These are phyloP conservation scores for Cryptosporidium felis DNA, from an alignment of 169 alveolate genomes.

Conservation along the genomic window DNA sequence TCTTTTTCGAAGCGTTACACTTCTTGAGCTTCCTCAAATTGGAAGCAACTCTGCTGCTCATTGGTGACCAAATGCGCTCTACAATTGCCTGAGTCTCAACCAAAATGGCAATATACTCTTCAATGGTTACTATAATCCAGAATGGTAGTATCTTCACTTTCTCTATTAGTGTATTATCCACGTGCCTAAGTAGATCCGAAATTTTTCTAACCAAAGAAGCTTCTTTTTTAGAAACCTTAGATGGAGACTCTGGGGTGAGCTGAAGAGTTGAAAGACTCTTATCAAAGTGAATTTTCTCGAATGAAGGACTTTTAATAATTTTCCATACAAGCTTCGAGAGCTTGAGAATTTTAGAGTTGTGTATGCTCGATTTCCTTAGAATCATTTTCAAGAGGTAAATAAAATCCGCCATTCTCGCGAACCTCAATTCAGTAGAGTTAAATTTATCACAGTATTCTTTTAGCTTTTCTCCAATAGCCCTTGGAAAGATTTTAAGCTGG, in stretches of 20 bases:
- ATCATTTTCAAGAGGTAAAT: constrained; percentile 26
- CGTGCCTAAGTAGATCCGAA: neutral
- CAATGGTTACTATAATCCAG: neutral
- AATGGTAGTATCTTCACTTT: constrained; percentile 9
- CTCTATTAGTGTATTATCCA: constrained; percentile 25
- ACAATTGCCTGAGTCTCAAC: neutral
- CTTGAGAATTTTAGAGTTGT: constrained; percentile 8
- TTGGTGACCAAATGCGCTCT: constrained; percentile 27
- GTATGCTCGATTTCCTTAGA: constrained; percentile 6
- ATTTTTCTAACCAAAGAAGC: neutral
- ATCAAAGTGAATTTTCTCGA: neutral
- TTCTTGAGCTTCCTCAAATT: neutral
- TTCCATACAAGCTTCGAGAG: constrained; percentile 24
- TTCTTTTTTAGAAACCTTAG: neutral
- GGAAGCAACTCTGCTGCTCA: neutral
- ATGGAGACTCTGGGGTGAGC: neutral
- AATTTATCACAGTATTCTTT: neutral
- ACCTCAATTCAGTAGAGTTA: neutral
- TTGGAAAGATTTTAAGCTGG: constrained; percentile 24
- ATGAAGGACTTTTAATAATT: neutral
- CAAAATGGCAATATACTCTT: constrained; percentile 8
- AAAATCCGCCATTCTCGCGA: constrained; percentile 38
- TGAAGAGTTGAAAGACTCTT: neutral
- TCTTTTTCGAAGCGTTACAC: neutral
- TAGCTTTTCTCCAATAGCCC: neutral